Base-by-base conservation (phyloP, 345 rosid genomes). In the Bruguiera gymnorhiza region DNA sequence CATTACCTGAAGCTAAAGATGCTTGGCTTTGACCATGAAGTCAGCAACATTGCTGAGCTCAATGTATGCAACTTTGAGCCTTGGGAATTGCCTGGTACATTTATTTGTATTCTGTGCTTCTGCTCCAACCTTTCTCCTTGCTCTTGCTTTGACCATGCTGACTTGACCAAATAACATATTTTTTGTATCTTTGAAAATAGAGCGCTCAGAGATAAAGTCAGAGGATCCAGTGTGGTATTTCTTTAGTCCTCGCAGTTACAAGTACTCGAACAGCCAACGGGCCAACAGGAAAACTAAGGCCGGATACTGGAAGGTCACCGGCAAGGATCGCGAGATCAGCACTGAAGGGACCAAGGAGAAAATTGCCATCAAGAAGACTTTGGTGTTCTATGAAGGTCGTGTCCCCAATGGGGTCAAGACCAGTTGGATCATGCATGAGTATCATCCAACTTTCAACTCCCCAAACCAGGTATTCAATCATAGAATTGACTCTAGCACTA, bases 71-170 rank as follows among this genome's bases (percentile, higher is more conserved):
- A 52, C 62, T 76, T 43, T 2, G 88, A 88, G 52, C 94, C 94
- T 18, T 80, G 85, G 84, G 75, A 88, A 0, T 50, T 88, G 32
- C 83, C 80, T 19, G 63, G 84, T 83, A 70, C 66, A 52, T 69
- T 1, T 10, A 43, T 13, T 43, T 43, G 16, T 3, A 15, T 43
- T 43, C 0, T 43, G 18, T 43, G 3, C 50, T 13, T 15, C 50
- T 11, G 19, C 48, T 13, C 50, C 18, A 43, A 43, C 4, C 50
- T 0, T 13, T 43, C 18, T 43, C 18, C 5, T 43, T 43, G 18
- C 50, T 43, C 50, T 43, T 43, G 19, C 50, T 43, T 43, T 43
- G 50, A 13, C 50, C 5, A 43, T 43, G 18, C 50, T 43, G 19
- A 18, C 18, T 11, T 43, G 48, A 43, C 16, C 48, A 43, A 43